These are phyloP conservation scores for Nicotiana undulata DNA, from an alignment of 257 asterid species.

Conservation along the genomic window DNA sequence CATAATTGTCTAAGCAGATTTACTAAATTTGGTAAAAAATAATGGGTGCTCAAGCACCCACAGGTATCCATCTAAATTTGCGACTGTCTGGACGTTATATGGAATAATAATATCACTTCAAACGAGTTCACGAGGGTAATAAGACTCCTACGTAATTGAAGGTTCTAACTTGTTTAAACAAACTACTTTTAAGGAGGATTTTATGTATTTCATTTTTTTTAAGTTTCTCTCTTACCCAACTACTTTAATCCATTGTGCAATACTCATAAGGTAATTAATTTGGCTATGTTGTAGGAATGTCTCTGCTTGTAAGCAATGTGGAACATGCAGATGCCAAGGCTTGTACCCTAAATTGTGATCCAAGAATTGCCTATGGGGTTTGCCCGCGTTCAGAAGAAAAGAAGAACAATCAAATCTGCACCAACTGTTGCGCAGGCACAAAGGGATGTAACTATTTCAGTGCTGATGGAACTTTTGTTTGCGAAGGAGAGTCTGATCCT, in stretches of 20 bases:
- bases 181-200: no score
- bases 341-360: background rate
- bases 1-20: no score
- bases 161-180: no score
- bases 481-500: background rate
- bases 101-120: no score
- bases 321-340: background rate
- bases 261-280: no score
- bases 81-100: no score
- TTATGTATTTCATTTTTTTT: no score
- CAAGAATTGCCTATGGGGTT: background rate
- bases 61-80: no score
- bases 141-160: no score
- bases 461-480: background rate
- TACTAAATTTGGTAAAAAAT: no score
- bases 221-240: background rate
- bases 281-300: background rate
- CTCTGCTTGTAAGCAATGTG: background rate
- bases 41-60: no score
- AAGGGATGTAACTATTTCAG: constrained; percentile 6
- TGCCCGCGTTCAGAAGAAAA: background rate
- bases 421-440: background rate
- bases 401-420: background rate
- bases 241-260: background rate
- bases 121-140: no score